Evolutionary conservation across 768 basidiomycete genomes (phyloP), one percentile per base, ranked within the genome.

Genomic region (Mycena epipterygia): DNA sequence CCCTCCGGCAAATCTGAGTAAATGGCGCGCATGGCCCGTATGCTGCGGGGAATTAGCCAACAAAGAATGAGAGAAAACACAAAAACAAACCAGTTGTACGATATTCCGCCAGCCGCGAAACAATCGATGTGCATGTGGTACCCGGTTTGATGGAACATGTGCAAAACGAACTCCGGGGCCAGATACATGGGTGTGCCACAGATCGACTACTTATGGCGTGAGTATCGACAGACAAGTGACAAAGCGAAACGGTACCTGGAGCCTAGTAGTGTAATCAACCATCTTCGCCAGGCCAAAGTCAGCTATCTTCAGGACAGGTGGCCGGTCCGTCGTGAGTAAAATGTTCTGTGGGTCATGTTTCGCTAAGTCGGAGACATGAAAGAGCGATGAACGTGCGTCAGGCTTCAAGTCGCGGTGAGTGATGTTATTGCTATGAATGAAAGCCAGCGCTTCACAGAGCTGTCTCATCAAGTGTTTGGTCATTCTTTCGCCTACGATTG

Each of bases 221-320:
- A 78, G 49, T 30, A 41, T 23, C 16, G 17, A 25, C 17, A 64
- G 59, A 21, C 16, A 42, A 42, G 23, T 57, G 19, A 23, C 44
- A 44, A 6, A n/a, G 32, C 42, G 17, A 27, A 58, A 30, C 79
- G 89, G 19, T 72, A 95, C 95, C 73, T 87, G 87, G 16, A 95
- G 81, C 88, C 93, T 92, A 0, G 93, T 95, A 73, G 89, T 78
- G 71, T 89, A 91, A 71, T 95, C 91, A 27, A 95, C 90, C n/a
- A 93, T 90, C 79, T 99, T 99, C 1, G 97, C 97, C 9, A 98
- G 88, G 5, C 97, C 97, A 77, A 98, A 99, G 80, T 98, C 97
- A 3, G 97, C 97, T 19, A 98, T 92, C 77, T 98, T 98, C 74
- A 95, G 90, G 1, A 82, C 80, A 0, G 93, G 93, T 0, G 93